phyloP scores from a whole-genome alignment of 805 yeast genomes.

The Blastobotrys robertii region DNA sequence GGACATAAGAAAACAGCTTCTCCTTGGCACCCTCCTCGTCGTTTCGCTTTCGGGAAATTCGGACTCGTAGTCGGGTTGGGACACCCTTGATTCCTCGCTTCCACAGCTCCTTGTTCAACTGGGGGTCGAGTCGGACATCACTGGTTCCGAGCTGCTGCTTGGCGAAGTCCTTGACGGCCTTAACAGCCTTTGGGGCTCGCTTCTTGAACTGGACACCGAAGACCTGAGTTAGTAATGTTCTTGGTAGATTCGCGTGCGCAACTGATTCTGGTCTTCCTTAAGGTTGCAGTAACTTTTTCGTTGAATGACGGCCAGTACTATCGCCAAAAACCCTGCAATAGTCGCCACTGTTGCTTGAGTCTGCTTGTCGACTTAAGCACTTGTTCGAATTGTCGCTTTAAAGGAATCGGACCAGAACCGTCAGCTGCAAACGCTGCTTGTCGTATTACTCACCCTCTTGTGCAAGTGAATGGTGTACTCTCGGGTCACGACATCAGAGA shows the following conservation, averaged over 20 bases:
- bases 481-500: conserved; percentile 99
- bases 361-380: not conserved
- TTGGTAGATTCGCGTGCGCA: no score
- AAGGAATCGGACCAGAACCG: not conserved
- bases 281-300: no score
- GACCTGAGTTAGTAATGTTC: conserved; percentile 41
- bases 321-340: no score
- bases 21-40: conserved; percentile 99
- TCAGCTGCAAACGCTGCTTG: no score
- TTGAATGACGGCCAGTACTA: no score
- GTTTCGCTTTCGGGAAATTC: conserved; percentile 99
- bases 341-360: not conserved
- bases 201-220: conserved; percentile 98
- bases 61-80: conserved; percentile 95
- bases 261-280: no score
- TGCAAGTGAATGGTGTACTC: conserved; percentile 99
- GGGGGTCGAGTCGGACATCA: conserved; percentile 98
- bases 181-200: conserved; percentile 99
- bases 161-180: conserved; percentile 98
- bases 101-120: conserved; percentile 97
- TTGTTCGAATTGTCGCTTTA: not conserved
- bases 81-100: conserved; percentile 99
- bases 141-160: conserved; percentile 98
- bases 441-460: conserved; percentile 77
- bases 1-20: conserved; percentile 95